Evolutionary conservation across 306 rosid genomes (phyloP), one percentile per base, ranked within the genome.

Genomic region (Prinsepia uniflora): DNA sequence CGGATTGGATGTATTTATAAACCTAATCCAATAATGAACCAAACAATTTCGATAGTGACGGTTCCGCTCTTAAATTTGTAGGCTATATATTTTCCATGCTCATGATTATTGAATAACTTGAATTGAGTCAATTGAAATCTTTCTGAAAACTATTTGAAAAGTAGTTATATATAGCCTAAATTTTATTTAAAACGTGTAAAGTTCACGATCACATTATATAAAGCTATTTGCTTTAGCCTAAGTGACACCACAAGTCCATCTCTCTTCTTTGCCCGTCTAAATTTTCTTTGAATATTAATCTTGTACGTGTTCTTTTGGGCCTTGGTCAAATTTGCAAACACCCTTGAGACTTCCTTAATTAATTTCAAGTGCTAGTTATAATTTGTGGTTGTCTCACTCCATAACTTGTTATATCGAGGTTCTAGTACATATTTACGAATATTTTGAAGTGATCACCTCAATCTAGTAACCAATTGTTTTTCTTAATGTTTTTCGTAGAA

Each of bases 11-110:
- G 45, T 34, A 4, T 30, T 30, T 30, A 30, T 45, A 17, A 40
- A 40, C 65, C 74, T 30, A 30, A 30, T 30, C 36, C 36, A 30
- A 30, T 30, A 30, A 30, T 30, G 10, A 63, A 61, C 39, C 4
- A 62, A 52, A 73, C 15, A 52, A 18, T 18, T 61, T 68, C 13
- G 20, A 49, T 20, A 61, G 50, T 20, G 56, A 68, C 41, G 63
- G 47, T 30, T 39, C 3, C 9, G 20, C 56, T 36, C 64, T 44
- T 41, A 0, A 42, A 61, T 0, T 49, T 3, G 49, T 17, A 41
- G 20, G 13, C 10, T 2, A 36, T n/a, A n/a, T n/a, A n/a, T 40
- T 55, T 49, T 49, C 55, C 55, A 30, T 30, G 36, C 30, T 24
- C 30, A 24, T 2, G 30, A n/a, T n/a, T n/a, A 24, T 24, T 24